Percentiles rank a stretch among this genome's conserved stretches.
These are phyloP conservation scores for Zostera marina DNA, from an alignment of 116 monocot species.

Conservation along the genomic window DNA sequence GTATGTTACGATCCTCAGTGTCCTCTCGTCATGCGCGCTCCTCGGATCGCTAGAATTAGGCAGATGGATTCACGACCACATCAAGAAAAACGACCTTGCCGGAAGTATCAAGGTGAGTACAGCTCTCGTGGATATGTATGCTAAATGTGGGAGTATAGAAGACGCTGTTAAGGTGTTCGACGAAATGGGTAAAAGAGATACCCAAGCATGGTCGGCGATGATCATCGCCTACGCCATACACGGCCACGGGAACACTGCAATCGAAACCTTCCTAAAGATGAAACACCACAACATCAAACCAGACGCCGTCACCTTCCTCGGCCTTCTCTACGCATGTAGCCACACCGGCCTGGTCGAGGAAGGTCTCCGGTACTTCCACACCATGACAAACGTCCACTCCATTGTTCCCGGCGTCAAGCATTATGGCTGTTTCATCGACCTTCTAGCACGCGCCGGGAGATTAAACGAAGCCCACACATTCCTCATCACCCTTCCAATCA, in stretches of 20 bases:
- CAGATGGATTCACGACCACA: constrained; percentile 63
- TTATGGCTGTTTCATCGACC: constrained; percentile 58
- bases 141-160: constrained; percentile 72
- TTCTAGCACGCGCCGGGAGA: constrained; percentile 46
- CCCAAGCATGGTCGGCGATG: constrained; percentile 78
- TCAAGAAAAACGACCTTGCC: constrained; percentile 31
- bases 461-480: constrained; percentile 52
- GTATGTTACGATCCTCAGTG: constrained; percentile 53
- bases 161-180: constrained; percentile 46
- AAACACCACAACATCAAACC: constrained; percentile 24
- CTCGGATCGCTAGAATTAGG: constrained; percentile 64
- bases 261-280: constrained; percentile 43
- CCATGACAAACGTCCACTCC: constrained; percentile 23
- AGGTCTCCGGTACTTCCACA: constrained; percentile 38
- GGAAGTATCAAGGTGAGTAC: constrained; percentile 54
- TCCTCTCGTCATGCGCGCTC: constrained; percentile 57
- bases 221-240: constrained; percentile 60
- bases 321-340: constrained; percentile 68
- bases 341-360: constrained; percentile 56
- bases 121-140: constrained; percentile 79
- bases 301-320: constrained; percentile 59
- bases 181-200: constrained; percentile 38
- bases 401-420: constrained; percentile 51
- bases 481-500: constrained; percentile 30
- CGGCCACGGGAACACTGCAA: constrained; percentile 36